Percentiles rank a stretch among this genome's conserved stretches.
These are phyloP conservation scores for Alternaria triticina DNA, from an alignment of 2,329 filamentous ascomycete genomes.

Conservation along the genomic window DNA sequence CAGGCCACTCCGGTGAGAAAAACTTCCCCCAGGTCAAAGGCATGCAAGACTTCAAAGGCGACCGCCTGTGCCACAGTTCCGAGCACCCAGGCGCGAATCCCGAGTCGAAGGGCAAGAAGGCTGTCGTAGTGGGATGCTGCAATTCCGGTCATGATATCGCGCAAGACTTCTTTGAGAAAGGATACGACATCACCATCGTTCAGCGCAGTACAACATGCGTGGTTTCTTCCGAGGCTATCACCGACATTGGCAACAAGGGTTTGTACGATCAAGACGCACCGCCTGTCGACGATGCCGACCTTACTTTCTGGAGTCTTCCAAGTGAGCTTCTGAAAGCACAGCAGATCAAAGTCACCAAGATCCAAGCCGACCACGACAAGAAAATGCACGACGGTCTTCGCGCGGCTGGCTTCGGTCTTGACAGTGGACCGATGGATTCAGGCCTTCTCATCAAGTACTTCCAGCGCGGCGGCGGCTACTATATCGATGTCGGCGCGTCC, in stretches of 20 bases:
- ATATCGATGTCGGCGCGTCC: conserved; percentile 56
- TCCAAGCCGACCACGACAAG: conserved; percentile 41
- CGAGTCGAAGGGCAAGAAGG: conserved; percentile 49
- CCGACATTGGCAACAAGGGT: conserved; percentile 38
- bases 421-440: conserved; percentile 36
- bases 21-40: conserved; percentile 39
- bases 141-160: conserved; percentile 59
- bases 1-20: conserved; percentile 41
- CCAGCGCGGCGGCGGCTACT: conserved; percentile 55
- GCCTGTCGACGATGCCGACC: conserved; percentile 37
- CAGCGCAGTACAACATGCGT: conserved; percentile 54
- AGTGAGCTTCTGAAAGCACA: conserved; percentile 40
- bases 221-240: conserved; percentile 34
- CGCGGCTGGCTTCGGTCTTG: conserved; percentile 51
- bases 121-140: conserved; percentile 55
- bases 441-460: conserved; percentile 50
- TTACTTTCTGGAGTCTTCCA: conserved; percentile 44
- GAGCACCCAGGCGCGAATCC: conserved; percentile 42
- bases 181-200: conserved; percentile 54
- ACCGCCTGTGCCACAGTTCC: conserved; percentile 40
- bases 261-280: conserved; percentile 38
- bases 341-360: conserved; percentile 33
- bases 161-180: conserved; percentile 55
- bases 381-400: conserved; percentile 52
- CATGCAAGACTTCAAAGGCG: conserved; percentile 48